Percentiles rank a stretch among this genome's conserved stretches.
Evolutionary conservation across 2,329 filamentous ascomycete genomes (phyloP).

Genomic region (Stagonosporopsis vannaccii): DNA sequence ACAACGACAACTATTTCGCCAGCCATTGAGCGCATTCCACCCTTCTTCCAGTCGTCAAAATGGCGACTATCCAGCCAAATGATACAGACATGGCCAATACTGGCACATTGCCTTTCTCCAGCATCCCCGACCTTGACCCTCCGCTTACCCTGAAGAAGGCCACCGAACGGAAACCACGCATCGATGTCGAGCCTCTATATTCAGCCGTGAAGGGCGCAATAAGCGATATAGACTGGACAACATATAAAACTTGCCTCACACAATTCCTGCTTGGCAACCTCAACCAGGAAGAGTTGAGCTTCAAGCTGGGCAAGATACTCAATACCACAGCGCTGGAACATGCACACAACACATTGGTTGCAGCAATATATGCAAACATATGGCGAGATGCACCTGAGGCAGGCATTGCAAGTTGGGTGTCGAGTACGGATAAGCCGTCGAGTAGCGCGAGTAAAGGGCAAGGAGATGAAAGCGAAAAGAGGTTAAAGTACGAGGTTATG

Average conservation of each 20-base stretch:
- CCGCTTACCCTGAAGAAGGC: conserved; percentile 56
- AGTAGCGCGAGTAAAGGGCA: conserved; percentile 71
- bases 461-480: conserved; percentile 68
- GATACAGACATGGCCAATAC: conserved; percentile 46
- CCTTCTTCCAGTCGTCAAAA: conserved; percentile 27
- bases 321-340: conserved; percentile 62
- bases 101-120: conserved; percentile 43
- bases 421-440: conserved; percentile 75
- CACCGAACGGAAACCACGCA: conserved; percentile 62
- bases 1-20: neutral
- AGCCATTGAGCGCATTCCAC: conserved; percentile 27
- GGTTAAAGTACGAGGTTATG: conserved; percentile 71
- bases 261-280: conserved; percentile 67
- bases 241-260: conserved; percentile 66
- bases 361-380: conserved; percentile 66
- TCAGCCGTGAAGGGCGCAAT: conserved; percentile 66
- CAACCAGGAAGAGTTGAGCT: conserved; percentile 67
- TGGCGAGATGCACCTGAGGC: conserved; percentile 67
- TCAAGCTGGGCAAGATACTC: conserved; percentile 64
- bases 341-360: conserved; percentile 68
- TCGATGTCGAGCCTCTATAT: conserved; percentile 70
- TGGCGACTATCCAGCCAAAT: conserved; percentile 50
- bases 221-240: conserved; percentile 63
- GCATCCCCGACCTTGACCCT: conserved; percentile 47
- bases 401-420: conserved; percentile 70